phyloP scores from a whole-genome alignment of 176 grass and related monocot species.

The Puccinellia tenuiflora region DNA sequence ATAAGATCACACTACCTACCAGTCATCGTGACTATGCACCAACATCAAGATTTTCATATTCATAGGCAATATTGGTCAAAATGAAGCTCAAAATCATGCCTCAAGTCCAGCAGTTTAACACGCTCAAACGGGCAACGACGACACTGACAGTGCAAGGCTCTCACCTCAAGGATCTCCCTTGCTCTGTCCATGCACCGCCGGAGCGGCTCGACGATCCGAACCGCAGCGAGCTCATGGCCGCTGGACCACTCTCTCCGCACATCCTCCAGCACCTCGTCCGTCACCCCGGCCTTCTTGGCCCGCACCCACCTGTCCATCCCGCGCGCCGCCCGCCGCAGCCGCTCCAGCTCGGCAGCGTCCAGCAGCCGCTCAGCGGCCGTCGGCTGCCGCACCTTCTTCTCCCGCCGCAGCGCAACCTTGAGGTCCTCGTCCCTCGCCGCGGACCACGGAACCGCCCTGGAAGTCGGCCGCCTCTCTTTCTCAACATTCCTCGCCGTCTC shows the following conservation, averaged over 20 bases:
- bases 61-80: too few relatives aligned
- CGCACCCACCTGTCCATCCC: constrained; percentile 29
- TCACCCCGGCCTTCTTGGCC: constrained; percentile 70
- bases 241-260: constrained; percentile 33
- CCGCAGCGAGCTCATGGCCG: constrained; percentile 40
- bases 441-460: constrained; percentile 39
- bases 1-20: too few relatives aligned
- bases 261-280: constrained; percentile 45
- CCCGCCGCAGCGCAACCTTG: constrained; percentile 45
- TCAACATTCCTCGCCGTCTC: background rate
- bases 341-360: constrained; percentile 22
- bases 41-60: too few relatives aligned
- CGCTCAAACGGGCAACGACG: background rate
- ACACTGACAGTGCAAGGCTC: background rate
- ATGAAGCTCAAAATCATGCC: too few relatives aligned
- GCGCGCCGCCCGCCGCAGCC: constrained; percentile 36
- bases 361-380: constrained; percentile 45
- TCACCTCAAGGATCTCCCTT: constrained; percentile 59
- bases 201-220: constrained; percentile 60
- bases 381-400: constrained; percentile 44
- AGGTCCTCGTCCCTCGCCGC: constrained; percentile 29
- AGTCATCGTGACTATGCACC: too few relatives aligned
- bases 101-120: too few relatives aligned
- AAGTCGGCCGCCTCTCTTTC: background rate
- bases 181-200: constrained; percentile 61